Conservation (phyloP, 192 early-diverging fungal species). For the Backusella morwellensis region DNA sequence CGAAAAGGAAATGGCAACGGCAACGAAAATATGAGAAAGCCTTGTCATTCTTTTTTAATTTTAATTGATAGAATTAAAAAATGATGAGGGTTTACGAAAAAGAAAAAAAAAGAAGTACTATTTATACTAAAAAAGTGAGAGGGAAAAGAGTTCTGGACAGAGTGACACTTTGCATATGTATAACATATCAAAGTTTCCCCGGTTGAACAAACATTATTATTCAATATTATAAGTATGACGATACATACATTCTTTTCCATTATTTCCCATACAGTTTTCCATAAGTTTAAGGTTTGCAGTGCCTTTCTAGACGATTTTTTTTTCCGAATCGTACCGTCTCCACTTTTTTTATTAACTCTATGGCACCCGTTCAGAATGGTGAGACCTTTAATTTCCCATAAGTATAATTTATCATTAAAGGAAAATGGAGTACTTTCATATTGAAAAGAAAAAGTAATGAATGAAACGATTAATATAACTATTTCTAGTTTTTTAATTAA, state of each 20-base stretch:
- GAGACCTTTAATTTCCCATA: neutral
- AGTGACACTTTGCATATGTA: neutral
- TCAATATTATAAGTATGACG: neutral
- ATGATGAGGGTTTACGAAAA: neutral
- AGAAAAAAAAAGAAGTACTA: neutral
- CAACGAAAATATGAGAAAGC: constrained; percentile 13
- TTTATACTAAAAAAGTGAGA: neutral
- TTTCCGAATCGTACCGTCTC: neutral
- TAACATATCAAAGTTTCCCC: neutral
- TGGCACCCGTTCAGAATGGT: neutral
- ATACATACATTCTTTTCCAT: neutral
- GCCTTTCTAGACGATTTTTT: neutral
- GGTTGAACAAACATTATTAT: neutral
- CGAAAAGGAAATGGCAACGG: constrained; percentile 16
- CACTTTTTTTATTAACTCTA: neutral
- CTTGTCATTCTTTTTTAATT: constrained; percentile 9
- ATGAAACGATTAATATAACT: neutral
- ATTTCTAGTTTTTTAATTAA: neutral
- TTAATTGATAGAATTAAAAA: neutral
- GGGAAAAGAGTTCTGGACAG: neutral
- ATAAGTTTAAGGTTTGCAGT: neutral
- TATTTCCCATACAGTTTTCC: neutral
- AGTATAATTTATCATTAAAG: neutral
- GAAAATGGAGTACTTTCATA: neutral
- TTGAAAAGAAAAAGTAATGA: neutral